Conservation (phyloP, 352 stramenopile species). For the Pythium monospermum region DNA sequence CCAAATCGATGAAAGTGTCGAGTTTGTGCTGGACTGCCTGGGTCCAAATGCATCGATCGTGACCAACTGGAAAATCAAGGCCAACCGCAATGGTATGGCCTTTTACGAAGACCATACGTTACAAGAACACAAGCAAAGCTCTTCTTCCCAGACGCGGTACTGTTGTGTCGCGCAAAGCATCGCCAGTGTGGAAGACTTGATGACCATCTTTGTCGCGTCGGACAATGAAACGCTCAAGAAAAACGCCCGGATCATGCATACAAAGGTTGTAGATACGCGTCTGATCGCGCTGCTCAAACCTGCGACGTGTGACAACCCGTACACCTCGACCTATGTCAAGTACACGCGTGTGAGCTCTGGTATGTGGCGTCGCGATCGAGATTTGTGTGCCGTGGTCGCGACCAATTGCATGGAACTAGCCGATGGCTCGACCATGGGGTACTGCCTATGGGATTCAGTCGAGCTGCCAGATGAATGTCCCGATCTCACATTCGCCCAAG, state of each 20-base stretch:
- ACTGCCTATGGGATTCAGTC: slow-evolving; percentile 22
- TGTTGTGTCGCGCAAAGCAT: slow-evolving; percentile 40
- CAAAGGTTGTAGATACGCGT: slow-evolving; percentile 36
- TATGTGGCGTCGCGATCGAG: slow-evolving; percentile 25
- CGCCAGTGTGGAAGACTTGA: slow-evolving; percentile 38
- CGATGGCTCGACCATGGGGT: slow-evolving; percentile 17
- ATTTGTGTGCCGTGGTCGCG: slow-evolving; percentile 14
- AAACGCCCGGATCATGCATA: slow-evolving; percentile 41
- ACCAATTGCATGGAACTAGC: slow-evolving; percentile 11
- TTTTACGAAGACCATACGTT: slow-evolving; percentile 21
- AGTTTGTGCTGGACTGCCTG: slow-evolving; percentile 16
- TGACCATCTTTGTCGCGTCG: slow-evolving; percentile 39
- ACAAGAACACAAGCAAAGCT: slow-evolving; percentile 4
- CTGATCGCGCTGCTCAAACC: slow-evolving; percentile 28
- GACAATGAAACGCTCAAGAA: slow-evolving; percentile 27
- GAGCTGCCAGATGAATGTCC: slow-evolving; percentile 17
- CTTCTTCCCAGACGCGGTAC: slow-evolving; percentile 27
- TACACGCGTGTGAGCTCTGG: slow-evolving; percentile 15
- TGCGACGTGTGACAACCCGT: slow-evolving; percentile 21
- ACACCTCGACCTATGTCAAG: slow-evolving; percentile 42
- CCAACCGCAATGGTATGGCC: slow-evolving; percentile 11
- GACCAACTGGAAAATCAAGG: slow-evolving; percentile 16
- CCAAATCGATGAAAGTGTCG: slow-evolving; percentile 9
- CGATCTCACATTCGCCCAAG: slow-evolving; percentile 16
- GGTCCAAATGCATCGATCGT: slow-evolving; percentile 9